phyloP scores from a whole-genome alignment of 2,329 filamentous ascomycete genomes.

The Acephala macrosclerotiorum region DNA sequence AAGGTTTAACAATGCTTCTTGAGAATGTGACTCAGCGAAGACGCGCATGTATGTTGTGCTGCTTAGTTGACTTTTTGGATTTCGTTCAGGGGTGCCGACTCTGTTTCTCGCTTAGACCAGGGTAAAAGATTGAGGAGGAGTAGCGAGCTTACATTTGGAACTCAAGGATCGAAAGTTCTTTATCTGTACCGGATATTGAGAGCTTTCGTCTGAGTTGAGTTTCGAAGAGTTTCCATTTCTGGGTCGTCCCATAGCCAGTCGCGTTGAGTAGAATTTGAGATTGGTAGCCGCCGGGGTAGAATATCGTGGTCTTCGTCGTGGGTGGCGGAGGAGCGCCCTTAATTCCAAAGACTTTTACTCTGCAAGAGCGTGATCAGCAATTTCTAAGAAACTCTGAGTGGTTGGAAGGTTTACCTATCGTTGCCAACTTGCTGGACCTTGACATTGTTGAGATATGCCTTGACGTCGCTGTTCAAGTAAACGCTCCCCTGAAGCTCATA shows the following conservation, averaged over 20 bases:
- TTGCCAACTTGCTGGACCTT: slow-evolving; percentile 56
- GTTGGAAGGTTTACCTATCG: slow-evolving; percentile 31
- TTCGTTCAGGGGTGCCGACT: slow-evolving; percentile 41
- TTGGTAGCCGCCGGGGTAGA: slow-evolving; percentile 56
- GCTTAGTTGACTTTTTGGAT: slow-evolving; percentile 51
- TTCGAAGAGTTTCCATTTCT: slow-evolving; percentile 51
- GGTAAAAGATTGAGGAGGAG: slow-evolving; percentile 44
- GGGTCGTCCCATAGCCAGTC: slow-evolving; percentile 55
- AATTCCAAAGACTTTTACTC: slow-evolving; percentile 48
- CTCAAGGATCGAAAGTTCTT: slow-evolving; percentile 52
- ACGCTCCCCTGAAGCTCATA: slow-evolving; percentile 62
- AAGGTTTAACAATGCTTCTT: slow-evolving; percentile 42
- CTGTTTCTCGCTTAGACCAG: slow-evolving; percentile 31
- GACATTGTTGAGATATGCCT: slow-evolving; percentile 57
- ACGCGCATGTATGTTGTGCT: slow-evolving; percentile 56
- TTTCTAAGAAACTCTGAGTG: neutral
- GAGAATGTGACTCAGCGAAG: slow-evolving; percentile 49
- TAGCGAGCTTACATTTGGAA: slow-evolving; percentile 45
- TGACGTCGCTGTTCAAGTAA: slow-evolving; percentile 66
- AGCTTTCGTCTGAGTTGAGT: slow-evolving; percentile 53
- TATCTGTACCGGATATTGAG: slow-evolving; percentile 49
- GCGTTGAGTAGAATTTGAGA: slow-evolving; percentile 54
- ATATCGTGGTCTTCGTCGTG: slow-evolving; percentile 48
- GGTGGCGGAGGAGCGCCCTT: slow-evolving; percentile 45
- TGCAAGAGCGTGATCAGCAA: neutral